Conservation (phyloP, 129 eudicot species). For the Ambrosia artemisiifolia region DNA sequence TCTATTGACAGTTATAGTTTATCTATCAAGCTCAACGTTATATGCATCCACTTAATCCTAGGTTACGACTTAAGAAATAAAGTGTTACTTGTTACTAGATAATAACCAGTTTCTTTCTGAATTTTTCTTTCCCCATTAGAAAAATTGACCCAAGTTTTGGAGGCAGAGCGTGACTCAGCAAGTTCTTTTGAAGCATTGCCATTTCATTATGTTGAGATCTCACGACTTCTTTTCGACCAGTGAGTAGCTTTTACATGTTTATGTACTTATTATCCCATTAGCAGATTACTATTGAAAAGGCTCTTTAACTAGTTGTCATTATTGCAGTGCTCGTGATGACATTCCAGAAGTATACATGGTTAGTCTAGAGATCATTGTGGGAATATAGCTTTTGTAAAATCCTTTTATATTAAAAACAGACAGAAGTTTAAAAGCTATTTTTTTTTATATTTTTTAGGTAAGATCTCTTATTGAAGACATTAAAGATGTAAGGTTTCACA, state of each 20-base stretch:
- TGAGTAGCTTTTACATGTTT: slow-evolving; percentile 38
- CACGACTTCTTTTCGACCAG: slow-evolving; percentile 98
- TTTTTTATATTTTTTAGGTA: slow-evolving; percentile 45
- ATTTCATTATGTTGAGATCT: slow-evolving; percentile 87
- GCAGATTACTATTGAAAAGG: background rate
- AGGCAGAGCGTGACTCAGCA: slow-evolving; percentile 83
- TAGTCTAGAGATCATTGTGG: slow-evolving; percentile 25
- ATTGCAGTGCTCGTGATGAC: slow-evolving; percentile 79
- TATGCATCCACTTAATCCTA: background rate
- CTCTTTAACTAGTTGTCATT: slow-evolving; percentile 17
- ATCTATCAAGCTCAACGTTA: background rate
- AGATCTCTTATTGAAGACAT: slow-evolving; percentile 97
- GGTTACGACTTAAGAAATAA: background rate
- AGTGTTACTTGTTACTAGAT: background rate
- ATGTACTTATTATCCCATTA: slow-evolving; percentile 1
- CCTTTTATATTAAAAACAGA: background rate
- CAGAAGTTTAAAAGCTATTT: background rate
- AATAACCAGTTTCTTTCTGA: slow-evolving; percentile 13
- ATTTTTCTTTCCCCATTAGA: slow-evolving; percentile 41
- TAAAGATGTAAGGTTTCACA: slow-evolving; percentile 93
- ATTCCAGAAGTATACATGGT: slow-evolving; percentile 89
- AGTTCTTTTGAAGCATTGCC: slow-evolving; percentile 78
- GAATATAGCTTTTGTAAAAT: background rate
- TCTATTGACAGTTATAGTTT: background rate
- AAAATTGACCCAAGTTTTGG: slow-evolving; percentile 75